phyloP scores from a whole-genome alignment of 202 grass and related monocot species.

The Carex arenaria region DNA sequence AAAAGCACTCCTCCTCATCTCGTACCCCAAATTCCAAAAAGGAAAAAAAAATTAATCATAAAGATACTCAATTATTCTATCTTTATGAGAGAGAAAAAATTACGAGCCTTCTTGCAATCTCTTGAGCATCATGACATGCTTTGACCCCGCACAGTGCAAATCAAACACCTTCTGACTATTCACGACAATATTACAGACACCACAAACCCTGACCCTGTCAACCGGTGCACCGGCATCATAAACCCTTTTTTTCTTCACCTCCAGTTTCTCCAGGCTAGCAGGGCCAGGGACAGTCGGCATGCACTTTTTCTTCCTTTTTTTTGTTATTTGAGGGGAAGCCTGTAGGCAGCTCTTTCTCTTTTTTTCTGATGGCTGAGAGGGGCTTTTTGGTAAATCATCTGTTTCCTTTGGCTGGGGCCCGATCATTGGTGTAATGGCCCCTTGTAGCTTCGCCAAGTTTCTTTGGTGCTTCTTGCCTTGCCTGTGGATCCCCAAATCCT shows the following conservation, averaged over 20 bases:
- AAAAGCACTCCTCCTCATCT: not conserved
- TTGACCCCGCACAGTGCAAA: constrained; percentile 52
- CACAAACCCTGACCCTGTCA: constrained; percentile 49
- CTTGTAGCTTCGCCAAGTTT: constrained; percentile 72
- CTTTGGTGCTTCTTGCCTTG: constrained; percentile 78
- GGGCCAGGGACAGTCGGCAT: not conserved
- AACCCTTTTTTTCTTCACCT: constrained; percentile 60
- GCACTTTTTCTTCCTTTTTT: constrained; percentile 36
- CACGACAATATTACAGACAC: constrained; percentile 51
- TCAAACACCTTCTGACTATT: constrained; percentile 66
- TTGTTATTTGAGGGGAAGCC: too few relatives aligned
- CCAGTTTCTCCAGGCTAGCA: constrained; percentile 36
- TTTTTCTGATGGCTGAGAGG: constrained; percentile 3
- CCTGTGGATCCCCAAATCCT: constrained; percentile 57
- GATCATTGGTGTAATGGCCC: constrained; percentile 33
- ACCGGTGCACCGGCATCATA: constrained; percentile 51
- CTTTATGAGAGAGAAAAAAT: not conserved
- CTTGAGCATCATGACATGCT: constrained; percentile 51
- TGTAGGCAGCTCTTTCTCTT: constrained; percentile 31
- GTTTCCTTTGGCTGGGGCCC: constrained; percentile 9
- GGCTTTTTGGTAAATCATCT: constrained; percentile 18
- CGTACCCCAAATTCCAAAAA: not conserved
- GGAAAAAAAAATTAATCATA: not conserved
- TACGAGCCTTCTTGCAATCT: constrained; percentile 31
- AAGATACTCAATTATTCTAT: too few relatives aligned